Percentiles rank a stretch among this genome's conserved stretches.
phyloP scores from a whole-genome alignment of 345 rosid genomes.

The Eucalyptus tenuipes region DNA sequence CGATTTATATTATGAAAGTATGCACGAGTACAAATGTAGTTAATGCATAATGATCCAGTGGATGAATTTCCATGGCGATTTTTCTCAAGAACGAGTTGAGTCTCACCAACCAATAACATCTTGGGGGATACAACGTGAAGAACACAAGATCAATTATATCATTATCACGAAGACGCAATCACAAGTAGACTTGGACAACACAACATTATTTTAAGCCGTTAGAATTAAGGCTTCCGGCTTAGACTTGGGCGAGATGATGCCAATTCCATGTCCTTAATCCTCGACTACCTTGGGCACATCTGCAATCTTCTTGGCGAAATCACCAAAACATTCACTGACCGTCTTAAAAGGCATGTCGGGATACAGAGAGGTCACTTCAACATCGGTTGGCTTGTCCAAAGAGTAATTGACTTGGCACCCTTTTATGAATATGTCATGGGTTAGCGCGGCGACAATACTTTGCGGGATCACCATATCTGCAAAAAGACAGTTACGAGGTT shows the following conservation, averaged over 20 bases:
- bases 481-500: neutral
- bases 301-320: constrained; percentile 10
- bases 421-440: constrained; percentile 59
- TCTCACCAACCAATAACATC: neutral
- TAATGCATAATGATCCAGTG: neutral
- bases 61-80: neutral
- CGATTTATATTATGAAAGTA: neutral
- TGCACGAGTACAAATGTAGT: neutral
- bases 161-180: neutral
- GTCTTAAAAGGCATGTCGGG: constrained; percentile 26
- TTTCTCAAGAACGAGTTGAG: neutral
- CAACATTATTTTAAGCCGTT: neutral
- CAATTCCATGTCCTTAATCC: neutral
- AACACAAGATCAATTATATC: neutral
- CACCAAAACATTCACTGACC: constrained; percentile 35
- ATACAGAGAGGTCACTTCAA: constrained; percentile 27
- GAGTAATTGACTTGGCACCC: constrained; percentile 52
- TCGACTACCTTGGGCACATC: neutral
- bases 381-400: constrained; percentile 13
- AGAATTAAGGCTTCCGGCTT: neutral
- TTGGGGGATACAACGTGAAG: neutral
- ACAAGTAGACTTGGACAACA: neutral
- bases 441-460: constrained; percentile 58
- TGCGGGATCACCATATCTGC: constrained; percentile 42
- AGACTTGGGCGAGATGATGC: neutral